Evolutionary conservation across 768 basidiomycete genomes (phyloP).

Genomic region (Hirschioporus abietinus): DNA sequence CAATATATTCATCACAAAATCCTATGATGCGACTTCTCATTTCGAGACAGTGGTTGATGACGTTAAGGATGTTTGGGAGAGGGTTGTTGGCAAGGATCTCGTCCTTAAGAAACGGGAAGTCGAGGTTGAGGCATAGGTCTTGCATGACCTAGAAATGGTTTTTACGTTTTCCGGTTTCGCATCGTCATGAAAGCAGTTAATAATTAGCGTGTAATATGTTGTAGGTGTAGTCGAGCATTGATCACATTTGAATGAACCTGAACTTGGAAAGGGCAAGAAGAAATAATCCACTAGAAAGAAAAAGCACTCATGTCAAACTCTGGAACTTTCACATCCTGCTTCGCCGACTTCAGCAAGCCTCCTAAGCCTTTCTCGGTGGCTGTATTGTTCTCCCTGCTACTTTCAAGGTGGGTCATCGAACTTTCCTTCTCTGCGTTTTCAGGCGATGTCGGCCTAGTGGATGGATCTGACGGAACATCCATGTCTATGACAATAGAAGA

Average conservation of each 20-base stretch:
- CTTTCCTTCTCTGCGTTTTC: slow-evolving; percentile 15
- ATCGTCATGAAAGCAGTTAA: not conserved
- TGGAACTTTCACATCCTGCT: slow-evolving; percentile 77
- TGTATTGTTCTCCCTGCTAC: slow-evolving; percentile 2
- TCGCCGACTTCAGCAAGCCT: slow-evolving; percentile 85
- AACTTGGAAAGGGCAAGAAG: not conserved
- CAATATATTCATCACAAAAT: slow-evolving; percentile 95
- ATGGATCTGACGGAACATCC: slow-evolving; percentile 61
- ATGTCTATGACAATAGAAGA: slow-evolving; percentile 88
- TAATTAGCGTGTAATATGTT: not conserved
- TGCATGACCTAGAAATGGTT: not conserved
- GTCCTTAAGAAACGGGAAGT: slow-evolving; percentile 86
- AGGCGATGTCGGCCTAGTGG: slow-evolving; percentile 52
- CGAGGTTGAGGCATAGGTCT: slow-evolving; percentile 46
- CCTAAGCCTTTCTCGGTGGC: slow-evolving; percentile 48
- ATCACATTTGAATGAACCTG: not conserved
- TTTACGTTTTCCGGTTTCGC: not conserved
- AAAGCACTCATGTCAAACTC: slow-evolving; percentile 88
- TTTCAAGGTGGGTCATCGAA: slow-evolving; percentile 3
- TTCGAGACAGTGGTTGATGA: slow-evolving; percentile 99
- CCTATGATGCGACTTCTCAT: slow-evolving; percentile 98
- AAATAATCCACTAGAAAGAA: slow-evolving; percentile 31
- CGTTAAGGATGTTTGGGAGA: slow-evolving; percentile 93
- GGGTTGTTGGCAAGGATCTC: slow-evolving; percentile 71
- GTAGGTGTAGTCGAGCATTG: slow-evolving; percentile 1